Conservation (phyloP, 352 stramenopile species). For the Phytophthora sp. region DNA sequence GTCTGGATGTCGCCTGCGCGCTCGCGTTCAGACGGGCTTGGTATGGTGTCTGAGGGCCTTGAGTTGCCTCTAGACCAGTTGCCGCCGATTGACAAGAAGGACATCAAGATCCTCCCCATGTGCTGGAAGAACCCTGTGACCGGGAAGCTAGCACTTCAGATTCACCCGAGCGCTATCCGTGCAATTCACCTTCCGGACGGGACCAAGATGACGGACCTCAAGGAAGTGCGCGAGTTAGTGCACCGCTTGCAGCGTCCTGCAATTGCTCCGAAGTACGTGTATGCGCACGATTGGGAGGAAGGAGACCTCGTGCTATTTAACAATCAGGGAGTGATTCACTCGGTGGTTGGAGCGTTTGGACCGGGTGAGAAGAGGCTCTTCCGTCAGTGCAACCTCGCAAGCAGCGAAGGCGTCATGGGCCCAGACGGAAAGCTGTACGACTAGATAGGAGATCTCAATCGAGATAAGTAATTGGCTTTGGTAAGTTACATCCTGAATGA, state of each 20-base stretch:
- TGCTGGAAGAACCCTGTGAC: slow-evolving; percentile 39
- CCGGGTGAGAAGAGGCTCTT: slow-evolving; percentile 35
- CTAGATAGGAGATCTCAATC: neutral
- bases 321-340: slow-evolving; percentile 39
- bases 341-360: slow-evolving; percentile 33
- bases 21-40: slow-evolving; percentile 35
- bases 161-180: slow-evolving; percentile 32
- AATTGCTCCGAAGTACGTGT: slow-evolving; percentile 34
- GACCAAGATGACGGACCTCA: slow-evolving; percentile 28
- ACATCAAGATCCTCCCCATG: slow-evolving; percentile 38
- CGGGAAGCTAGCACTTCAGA: slow-evolving; percentile 32
- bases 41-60: slow-evolving; percentile 30
- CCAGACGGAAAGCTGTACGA: slow-evolving; percentile 30
- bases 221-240: slow-evolving; percentile 31
- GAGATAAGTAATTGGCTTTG: neutral
- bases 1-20: slow-evolving; percentile 37
- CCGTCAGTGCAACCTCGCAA: slow-evolving; percentile 39
- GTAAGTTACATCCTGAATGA: too few species aligned
- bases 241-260: slow-evolving; percentile 33
- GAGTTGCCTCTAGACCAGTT: slow-evolving; percentile 33
- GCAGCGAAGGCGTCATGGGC: slow-evolving; percentile 35
- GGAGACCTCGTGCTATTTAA: slow-evolving; percentile 39
- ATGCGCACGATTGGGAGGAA: slow-evolving; percentile 40
- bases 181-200: slow-evolving; percentile 29
- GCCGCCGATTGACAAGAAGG: slow-evolving; percentile 28